A percentile compares a stretch with the other conserved stretches of the same genome.
Conservation (phyloP, 2,329 filamentous ascomycete species). For the Colletotrichum sp. region DNA sequence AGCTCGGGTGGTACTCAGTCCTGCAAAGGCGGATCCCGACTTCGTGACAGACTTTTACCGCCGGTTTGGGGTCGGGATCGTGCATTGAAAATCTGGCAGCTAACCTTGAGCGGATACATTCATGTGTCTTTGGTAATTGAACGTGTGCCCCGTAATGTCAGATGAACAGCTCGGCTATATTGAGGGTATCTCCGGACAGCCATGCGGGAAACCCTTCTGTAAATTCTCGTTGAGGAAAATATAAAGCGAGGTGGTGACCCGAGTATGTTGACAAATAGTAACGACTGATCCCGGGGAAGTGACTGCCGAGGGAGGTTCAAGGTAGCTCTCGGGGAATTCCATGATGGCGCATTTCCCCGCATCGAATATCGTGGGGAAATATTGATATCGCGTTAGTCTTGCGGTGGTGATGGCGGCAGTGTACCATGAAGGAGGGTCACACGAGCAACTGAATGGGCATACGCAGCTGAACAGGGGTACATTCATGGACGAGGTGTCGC, state of each 20-base stretch:
- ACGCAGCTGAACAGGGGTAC: background rate
- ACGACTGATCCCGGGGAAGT: background rate
- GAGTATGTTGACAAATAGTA: background rate
- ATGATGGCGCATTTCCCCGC: background rate
- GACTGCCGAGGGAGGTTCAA: background rate
- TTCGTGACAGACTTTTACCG: background rate
- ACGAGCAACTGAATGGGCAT: background rate
- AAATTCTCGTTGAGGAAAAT: background rate
- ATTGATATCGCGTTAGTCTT: background rate
- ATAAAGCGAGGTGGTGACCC: background rate
- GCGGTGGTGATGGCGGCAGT: background rate
- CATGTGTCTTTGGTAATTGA: background rate
- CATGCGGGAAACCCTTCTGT: background rate
- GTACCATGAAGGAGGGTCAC: background rate
- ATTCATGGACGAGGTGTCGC: background rate
- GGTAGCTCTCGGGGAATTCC: background rate
- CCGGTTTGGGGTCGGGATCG: background rate
- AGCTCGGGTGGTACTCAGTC: background rate
- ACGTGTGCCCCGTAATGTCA: background rate
- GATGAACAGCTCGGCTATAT: background rate
- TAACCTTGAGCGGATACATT: background rate
- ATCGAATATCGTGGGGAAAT: background rate
- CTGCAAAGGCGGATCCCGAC: background rate
- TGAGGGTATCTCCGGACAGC: background rate
- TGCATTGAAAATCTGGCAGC: background rate